Evolutionary conservation across 768 basidiomycete genomes (phyloP).

Genomic region (Auricularia cornea): DNA sequence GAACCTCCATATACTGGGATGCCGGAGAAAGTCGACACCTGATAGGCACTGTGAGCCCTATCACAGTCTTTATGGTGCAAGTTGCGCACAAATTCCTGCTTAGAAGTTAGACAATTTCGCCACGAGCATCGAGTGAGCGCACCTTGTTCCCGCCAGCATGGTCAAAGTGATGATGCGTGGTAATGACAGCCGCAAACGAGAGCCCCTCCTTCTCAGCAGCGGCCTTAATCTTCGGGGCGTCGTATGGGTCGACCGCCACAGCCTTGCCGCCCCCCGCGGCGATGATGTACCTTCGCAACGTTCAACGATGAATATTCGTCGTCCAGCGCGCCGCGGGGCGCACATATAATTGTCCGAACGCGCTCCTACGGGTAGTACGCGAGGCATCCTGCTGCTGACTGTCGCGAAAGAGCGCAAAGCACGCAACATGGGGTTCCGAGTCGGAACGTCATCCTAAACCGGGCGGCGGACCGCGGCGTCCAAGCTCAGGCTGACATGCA

Average conservation of each 20-base stretch:
- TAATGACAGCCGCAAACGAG: conserved; percentile 62
- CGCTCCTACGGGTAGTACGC: conserved; percentile 70
- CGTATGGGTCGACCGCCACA: conserved; percentile 74
- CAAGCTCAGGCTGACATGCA: no score
- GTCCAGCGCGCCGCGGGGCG: conserved; percentile 24
- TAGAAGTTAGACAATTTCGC: background rate
- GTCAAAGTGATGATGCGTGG: conserved; percentile 90
- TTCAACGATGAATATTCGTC: background rate
- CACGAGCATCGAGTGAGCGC: conserved; percentile 9
- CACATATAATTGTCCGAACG: conserved; percentile 82
- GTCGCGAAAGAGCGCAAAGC: background rate
- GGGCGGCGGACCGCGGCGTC: no score
- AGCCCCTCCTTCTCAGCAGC: conserved; percentile 57
- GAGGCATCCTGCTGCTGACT: conserved; percentile 39
- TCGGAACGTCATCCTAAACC: background rate
- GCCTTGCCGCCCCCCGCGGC: conserved; percentile 60
- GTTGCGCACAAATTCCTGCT: conserved; percentile 21
- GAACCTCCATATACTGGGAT: conserved; percentile 78
- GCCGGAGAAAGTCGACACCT: conserved; percentile 23
- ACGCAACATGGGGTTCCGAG: background rate
- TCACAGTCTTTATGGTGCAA: no score
- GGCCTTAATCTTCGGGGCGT: conserved; percentile 57
- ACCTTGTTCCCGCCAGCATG: conserved; percentile 86
- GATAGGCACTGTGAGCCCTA: background rate
- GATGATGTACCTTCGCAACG: conserved; percentile 31